Evolutionary conservation across 352 stramenopile genomes (phyloP), one percentile per base, ranked within the genome.

Genomic region (Phytopythium aichiense): DNA sequence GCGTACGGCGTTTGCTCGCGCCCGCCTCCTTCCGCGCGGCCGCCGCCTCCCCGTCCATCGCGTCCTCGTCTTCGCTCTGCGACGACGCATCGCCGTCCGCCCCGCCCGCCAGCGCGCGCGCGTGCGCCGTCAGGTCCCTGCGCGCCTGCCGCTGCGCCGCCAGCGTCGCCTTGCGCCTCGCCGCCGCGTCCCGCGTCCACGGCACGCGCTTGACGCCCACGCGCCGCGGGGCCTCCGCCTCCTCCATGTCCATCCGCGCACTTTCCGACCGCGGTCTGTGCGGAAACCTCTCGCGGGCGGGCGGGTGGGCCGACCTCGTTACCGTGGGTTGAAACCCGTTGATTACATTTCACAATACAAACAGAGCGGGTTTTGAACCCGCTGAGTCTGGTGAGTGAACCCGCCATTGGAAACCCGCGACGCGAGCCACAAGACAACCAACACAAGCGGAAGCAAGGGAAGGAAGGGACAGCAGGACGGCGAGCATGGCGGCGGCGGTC

Each of bases 101-200:
- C 12, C 81, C 66, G 4, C 65, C 57, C 35, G 79, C 74, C 45
- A 97, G 71, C 53, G 78, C 68, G 8, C 89, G 79, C 53, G 86
- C 84, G 58, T 92, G 87, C n/a, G 69, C 74, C 46, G 89, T 89
- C 42, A 96, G 78, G 55, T 96, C 85, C 28, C 87, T 67, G 25
- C 88, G 69, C 8, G 84, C 87, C 68, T 95, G 76, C 0, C 83
- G 75, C 67, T 96, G 88, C 71, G 81, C 73, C 54, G 79, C 58
- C 31, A 96, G 71, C 49, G 74, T 82, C 12, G 73, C 74, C 22
- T 76, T 71, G 0, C 88, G 85, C 11, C 88, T 72, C 18, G 69
- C 65, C 7, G 74, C 76, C 18, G 85, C 73, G 61, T 92, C 78
- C 43, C 72, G 75, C 37, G 79, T 74, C 84, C 84, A 94, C 23